These are phyloP conservation scores for Arachis stenosperma DNA, from an alignment of 306 rosid species.

Conservation along the genomic window DNA sequence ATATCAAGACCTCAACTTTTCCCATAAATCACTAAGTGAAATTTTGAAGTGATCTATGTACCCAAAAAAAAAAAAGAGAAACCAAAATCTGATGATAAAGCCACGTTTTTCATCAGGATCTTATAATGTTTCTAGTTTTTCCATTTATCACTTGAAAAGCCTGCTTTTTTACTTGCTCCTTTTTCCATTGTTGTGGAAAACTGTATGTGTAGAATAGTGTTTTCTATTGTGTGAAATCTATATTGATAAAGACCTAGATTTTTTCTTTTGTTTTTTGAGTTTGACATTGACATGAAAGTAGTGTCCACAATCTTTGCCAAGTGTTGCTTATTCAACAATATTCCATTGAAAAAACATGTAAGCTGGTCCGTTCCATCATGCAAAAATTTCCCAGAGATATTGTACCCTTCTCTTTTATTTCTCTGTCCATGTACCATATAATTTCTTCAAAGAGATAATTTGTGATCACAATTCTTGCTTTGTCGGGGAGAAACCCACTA, in stretches of 20 bases:
- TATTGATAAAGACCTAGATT: constrained; percentile 7
- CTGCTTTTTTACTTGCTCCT: background rate
- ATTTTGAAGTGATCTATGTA: background rate
- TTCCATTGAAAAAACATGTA: constrained; percentile 18
- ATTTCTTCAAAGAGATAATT: background rate
- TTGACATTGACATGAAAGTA: constrained; percentile 17
- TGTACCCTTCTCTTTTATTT: background rate
- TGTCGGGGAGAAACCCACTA: background rate
- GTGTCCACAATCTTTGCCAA: background rate
- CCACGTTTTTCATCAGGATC: constrained; percentile 13
- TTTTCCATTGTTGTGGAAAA: background rate
- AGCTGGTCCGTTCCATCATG: background rate
- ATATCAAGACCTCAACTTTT: constrained; percentile 25
- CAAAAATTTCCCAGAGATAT: background rate
- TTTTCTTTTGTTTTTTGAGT: background rate
- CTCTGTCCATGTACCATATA: background rate
- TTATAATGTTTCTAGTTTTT: constrained; percentile 2
- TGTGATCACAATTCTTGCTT: background rate
- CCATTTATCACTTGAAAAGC: constrained; percentile 11
- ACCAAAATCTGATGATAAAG: constrained; percentile 1
- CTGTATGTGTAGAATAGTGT: background rate
- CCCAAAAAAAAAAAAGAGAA: background rate
- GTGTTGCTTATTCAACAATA: background rate
- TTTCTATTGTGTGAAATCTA: constrained; percentile 3
- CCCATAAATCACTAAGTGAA: constrained; percentile 10